Base-by-base conservation (phyloP, 805 yeast species). In the Tetrapisispora nanseiensis region DNA sequence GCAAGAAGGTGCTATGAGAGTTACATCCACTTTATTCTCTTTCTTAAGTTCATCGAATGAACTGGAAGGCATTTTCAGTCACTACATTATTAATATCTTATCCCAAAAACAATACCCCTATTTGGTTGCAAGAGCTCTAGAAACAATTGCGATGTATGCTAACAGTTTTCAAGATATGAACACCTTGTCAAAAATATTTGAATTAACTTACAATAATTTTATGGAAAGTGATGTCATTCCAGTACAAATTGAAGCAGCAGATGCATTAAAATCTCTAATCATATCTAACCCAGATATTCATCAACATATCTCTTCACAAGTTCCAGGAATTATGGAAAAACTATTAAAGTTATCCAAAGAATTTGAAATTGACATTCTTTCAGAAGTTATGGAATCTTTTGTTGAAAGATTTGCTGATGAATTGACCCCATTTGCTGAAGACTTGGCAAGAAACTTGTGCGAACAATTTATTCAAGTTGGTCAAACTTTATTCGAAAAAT, bases 361-460 rank as follows among this genome's bases (percentile, higher is more conserved):
- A 42, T 80, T 86, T 51, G 98, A 92, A 55, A 75, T 82, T 48
- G 98, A 94, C 55, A 74, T 86, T 29, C 70, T 92, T 19, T 76
- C 94, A 7, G 82, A 79, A 38, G 95, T 90, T n/a, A 86, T 92
- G 80, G 97, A 92, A 65, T 87, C 86, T 43, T 86, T 92, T 59
- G 96, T 92, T 27, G 95, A 87, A 55, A 73, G 76, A 46, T 94
- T 85, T 62, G 74, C 95, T 2, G 82, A 76, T 43, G 94, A 90
- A 62, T 70, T 92, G 48, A 86, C 87, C 39, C 97, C 97, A 16
- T 90, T 85, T 64, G 90, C 95, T 6, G 64, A 71, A 20, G 81
- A 82, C 46, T 62, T 83, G 41, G 80, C 80, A 3, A 57, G 65
- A 6, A 78, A 75, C 46, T 65, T 84, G 47, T 76, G 74, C 5